phyloP scores from a whole-genome alignment of 768 basidiomycete genomes.

The Podaxis sp. region DNA sequence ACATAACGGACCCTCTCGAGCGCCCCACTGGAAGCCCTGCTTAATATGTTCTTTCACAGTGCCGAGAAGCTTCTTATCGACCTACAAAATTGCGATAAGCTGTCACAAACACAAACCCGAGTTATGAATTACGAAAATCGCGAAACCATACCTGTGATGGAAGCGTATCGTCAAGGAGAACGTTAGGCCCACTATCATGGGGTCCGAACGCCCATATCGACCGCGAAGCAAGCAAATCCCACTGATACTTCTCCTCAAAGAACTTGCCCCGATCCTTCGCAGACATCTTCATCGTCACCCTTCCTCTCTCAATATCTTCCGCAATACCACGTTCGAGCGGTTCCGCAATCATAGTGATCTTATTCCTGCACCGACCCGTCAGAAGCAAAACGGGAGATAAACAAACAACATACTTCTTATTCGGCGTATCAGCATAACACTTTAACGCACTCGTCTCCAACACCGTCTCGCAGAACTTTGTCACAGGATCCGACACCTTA shows the following conservation, averaged over 20 bases:
- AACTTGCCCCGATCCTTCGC: conserved; percentile 93
- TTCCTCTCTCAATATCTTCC: conserved; percentile 93
- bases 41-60: conserved; percentile 94
- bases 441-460: conserved; percentile 96
- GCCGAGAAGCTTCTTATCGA: conserved; percentile 89
- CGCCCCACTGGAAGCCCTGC: conserved; percentile 99
- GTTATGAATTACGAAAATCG: neutral
- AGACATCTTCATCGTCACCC: conserved; percentile 92
- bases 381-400: conserved; percentile 4
- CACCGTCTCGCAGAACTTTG: conserved; percentile 97
- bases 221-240: conserved; percentile 95
- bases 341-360: conserved; percentile 98
- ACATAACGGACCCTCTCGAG: conserved; percentile 94
- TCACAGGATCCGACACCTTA: conserved; percentile 99
- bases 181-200: conserved; percentile 91
- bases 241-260: conserved; percentile 96
- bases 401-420: conserved; percentile 77
- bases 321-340: conserved; percentile 94
- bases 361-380: conserved; percentile 62
- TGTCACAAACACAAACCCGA: neutral
- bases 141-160: conserved; percentile 71
- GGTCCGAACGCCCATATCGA: conserved; percentile 99
- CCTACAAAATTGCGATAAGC: conserved; percentile 35
- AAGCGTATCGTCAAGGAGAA: conserved; percentile 92
- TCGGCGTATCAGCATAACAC: conserved; percentile 98